These are phyloP conservation scores for Ogataea minuta DNA, from an alignment of 805 yeast genomes.

Conservation along the genomic window DNA sequence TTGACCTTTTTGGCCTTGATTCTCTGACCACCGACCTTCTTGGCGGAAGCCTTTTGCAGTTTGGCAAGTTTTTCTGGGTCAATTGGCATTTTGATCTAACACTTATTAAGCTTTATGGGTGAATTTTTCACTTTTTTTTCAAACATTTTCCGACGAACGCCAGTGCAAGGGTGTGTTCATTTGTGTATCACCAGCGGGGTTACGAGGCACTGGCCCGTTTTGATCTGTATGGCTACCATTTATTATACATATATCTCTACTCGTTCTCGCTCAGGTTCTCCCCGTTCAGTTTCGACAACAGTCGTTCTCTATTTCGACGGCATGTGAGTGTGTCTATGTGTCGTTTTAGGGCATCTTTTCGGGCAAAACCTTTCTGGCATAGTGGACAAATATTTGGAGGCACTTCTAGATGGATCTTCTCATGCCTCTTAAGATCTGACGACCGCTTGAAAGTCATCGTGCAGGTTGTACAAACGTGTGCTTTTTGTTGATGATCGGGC, in stretches of 20 bases:
- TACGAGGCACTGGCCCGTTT: conserved; percentile 10
- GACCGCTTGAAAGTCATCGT: conserved; percentile 62
- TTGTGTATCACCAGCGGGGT: conserved; percentile 1
- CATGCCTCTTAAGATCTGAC: conserved; percentile 70
- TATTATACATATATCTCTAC: conserved; percentile 7
- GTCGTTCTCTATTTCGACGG: conserved; percentile 62
- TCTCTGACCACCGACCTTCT: conserved; percentile 85
- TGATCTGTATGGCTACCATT: neutral
- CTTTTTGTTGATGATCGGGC: conserved; percentile 1
- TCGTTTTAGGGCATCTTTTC: conserved; percentile 78
- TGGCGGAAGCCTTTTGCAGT: conserved; percentile 80
- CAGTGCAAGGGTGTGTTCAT: neutral
- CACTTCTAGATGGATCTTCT: conserved; percentile 67
- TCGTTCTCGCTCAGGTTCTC: conserved; percentile 9
- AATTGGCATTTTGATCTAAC: conserved; percentile 57
- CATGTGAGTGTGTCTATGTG: conserved; percentile 76
- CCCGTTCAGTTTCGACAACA: conserved; percentile 25
- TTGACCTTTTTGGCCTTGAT: conserved; percentile 82
- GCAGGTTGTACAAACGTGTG: conserved; percentile 56
- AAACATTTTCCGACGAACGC: conserved; percentile 15
- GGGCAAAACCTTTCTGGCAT: conserved; percentile 81
- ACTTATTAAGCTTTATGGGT: neutral
- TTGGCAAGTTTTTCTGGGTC: conserved; percentile 94
- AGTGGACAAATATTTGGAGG: conserved; percentile 72
- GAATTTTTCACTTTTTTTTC: conserved; percentile 18